Conservation (phyloP, 768 basidiomycete genomes). For the Austroboletus eburneus region DNA sequence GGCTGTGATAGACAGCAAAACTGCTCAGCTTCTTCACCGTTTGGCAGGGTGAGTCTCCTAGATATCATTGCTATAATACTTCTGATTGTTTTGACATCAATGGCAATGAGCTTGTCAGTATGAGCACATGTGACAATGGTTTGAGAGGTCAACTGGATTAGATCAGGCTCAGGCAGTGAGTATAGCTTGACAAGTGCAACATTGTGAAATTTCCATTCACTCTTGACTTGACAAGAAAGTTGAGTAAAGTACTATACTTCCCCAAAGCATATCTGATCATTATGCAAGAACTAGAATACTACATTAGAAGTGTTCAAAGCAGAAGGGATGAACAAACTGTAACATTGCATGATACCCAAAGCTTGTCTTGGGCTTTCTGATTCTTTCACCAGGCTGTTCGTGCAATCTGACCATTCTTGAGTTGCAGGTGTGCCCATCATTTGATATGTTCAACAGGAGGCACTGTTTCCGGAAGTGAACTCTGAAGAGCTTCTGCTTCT, state of each 20-base stretch:
- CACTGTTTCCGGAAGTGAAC: not conserved
- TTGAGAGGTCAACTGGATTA: slow-evolving; percentile 13
- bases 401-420: not conserved
- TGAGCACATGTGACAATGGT: slow-evolving; percentile 16
- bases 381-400: not conserved
- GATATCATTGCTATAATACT: slow-evolving; percentile 24
- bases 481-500: too few relatives aligned
- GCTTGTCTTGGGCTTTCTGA: not conserved
- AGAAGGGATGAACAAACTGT: too few relatives aligned
- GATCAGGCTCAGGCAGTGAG: slow-evolving; percentile 13
- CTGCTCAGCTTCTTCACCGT: not conserved
- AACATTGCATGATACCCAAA: not conserved
- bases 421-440: not conserved
- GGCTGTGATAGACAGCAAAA: slow-evolving; percentile 1
- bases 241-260: not conserved
- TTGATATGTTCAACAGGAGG: not conserved
- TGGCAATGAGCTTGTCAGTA: slow-evolving; percentile 14
- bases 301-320: too few relatives aligned
- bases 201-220: not conserved
- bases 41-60: slow-evolving; percentile 3
- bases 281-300: not conserved
- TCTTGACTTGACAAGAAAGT: not conserved
- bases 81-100: slow-evolving; percentile 12
- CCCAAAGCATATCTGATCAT: not conserved
- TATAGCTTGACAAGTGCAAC: slow-evolving; percentile 22